Evolutionary conservation across 164 flowering plant species (phyloP), one percentile per base, ranked within the genome.

Genomic region (Magnolia sinica): DNA sequence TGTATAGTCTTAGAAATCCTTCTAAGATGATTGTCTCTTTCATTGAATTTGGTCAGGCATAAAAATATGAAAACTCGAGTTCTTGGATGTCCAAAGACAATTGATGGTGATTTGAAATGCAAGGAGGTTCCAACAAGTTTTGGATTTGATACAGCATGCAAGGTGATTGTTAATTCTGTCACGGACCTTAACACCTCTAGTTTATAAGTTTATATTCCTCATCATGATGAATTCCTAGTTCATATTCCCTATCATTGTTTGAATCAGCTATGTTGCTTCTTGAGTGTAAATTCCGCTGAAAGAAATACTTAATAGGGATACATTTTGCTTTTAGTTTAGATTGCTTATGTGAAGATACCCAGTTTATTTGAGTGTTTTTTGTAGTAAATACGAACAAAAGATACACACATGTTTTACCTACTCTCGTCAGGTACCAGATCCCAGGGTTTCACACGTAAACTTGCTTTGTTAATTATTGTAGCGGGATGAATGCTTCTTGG

Each of bases 101-200:
- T 92, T 86, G 98, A 94, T 82, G 98, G 98, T 83, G 98, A 94
- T 79, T 82, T 94, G 80, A 94, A 94, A 86, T 83, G 90, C 89
- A 94, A 92, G 83, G 98, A 94, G 82, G 98, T 94, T 61, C 98
- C 98, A 2, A 74, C 88, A n/a, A 94, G 98, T 87, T 94, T 94
- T 88, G 98, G 98, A 24, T 94, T 94, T 85, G 98, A 94, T 79
- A 94, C 98, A 66, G 97, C 98, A 11, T 94, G 98, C 95, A 94
- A 88, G 98, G 98, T 94, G 73, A 85, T 63, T 24, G 5, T 31
- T 27, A 11, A 18, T 51, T n/a, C 37, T 31, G 11, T 27, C 29
- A 11, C 13, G 10, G 13, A 55, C 18, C 61, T 55, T 55, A 13
- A 55, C 18, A 11, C 18, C 13, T 55, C 10, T 16, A 55, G 13